Evolutionary conservation across 345 rosid genomes (phyloP).

Genomic region (Gossypium bickii): DNA sequence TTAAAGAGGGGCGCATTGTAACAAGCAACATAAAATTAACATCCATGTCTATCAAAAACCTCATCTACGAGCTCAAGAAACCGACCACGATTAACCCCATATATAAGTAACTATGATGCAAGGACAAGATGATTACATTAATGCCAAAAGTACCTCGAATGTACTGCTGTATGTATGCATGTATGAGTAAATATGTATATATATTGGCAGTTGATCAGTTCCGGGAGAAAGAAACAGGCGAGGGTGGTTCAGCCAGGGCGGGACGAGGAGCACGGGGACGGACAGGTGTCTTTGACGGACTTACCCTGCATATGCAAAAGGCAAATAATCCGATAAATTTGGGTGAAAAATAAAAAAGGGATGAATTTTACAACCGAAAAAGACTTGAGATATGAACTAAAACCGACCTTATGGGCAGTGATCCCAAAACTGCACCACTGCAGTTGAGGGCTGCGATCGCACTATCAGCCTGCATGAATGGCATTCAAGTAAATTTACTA

Average conservation of each 20-base stretch:
- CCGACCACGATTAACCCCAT: constrained; percentile 20
- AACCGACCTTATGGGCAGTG: constrained; percentile 76
- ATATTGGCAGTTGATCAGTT: constrained; percentile 23
- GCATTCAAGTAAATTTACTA: neutral
- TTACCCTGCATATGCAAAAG: constrained; percentile 56
- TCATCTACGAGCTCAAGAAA: constrained; percentile 24
- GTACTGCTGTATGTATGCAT: constrained; percentile 30
- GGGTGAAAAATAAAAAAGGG: neutral
- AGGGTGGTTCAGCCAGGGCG: constrained; percentile 27
- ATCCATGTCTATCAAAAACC: constrained; percentile 31
- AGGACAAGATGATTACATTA: constrained; percentile 17
- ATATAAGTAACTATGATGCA: constrained; percentile 19
- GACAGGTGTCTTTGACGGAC: constrained; percentile 98
- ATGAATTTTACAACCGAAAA: neutral
- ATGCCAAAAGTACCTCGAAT: constrained; percentile 33
- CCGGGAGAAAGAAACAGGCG: constrained; percentile 23
- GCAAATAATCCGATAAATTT: neutral
- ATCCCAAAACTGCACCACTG: constrained; percentile 76
- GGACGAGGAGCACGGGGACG: constrained; percentile 67
- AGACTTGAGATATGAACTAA: neutral
- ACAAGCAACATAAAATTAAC: constrained; percentile 28
- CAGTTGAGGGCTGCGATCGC: constrained; percentile 93
- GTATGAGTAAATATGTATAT: constrained; percentile 19
- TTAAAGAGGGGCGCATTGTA: neutral
- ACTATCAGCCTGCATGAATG: constrained; percentile 77